A percentile compares a stretch with the other conserved stretches of the same genome.
Conservation (phyloP, 331 rosid genomes). For the Cucumis variabilis region DNA sequence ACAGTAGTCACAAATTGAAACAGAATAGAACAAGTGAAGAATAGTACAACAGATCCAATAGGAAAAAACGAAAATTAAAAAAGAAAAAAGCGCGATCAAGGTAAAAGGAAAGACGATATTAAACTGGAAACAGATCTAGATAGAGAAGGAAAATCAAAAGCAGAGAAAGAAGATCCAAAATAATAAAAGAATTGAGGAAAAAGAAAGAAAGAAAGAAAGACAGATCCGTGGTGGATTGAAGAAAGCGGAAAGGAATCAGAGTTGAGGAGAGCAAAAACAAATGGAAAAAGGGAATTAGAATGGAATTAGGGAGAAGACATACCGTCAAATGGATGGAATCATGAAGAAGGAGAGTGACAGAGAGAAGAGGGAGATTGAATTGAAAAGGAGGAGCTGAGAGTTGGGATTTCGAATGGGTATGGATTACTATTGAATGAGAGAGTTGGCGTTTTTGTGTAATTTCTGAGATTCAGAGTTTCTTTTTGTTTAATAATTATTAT, state of each 20-base stretch:
- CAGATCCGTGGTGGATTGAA: slow-evolving; percentile 12
- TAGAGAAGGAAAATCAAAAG: not conserved
- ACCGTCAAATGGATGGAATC: slow-evolving; percentile 31
- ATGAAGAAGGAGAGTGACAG: slow-evolving; percentile 16
- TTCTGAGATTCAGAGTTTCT: slow-evolving; percentile 1
- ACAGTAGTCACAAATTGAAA: not conserved
- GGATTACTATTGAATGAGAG: slow-evolving; percentile 1
- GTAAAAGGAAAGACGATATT: not conserved
- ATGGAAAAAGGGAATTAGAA: not conserved
- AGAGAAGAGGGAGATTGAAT: not conserved
- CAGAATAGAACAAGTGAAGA: not conserved
- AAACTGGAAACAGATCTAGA: slow-evolving; percentile 22
- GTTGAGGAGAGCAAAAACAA: not conserved
- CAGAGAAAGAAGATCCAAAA: slow-evolving; percentile 6
- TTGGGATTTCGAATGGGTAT: slow-evolving; percentile 9
- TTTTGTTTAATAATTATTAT: not conserved
- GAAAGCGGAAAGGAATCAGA: not conserved
- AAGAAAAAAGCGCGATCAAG: not conserved
- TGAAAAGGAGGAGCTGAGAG: not conserved
- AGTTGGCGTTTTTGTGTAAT: not conserved
- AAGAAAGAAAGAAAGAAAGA: not conserved
- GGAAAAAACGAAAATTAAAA: not conserved
- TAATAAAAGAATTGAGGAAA: not conserved
- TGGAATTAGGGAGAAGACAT: not conserved
- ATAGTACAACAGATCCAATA: slow-evolving; percentile 18